These are phyloP conservation scores for Setaria viridis DNA, from an alignment of 202 grass and related monocot species.

Conservation along the genomic window DNA sequence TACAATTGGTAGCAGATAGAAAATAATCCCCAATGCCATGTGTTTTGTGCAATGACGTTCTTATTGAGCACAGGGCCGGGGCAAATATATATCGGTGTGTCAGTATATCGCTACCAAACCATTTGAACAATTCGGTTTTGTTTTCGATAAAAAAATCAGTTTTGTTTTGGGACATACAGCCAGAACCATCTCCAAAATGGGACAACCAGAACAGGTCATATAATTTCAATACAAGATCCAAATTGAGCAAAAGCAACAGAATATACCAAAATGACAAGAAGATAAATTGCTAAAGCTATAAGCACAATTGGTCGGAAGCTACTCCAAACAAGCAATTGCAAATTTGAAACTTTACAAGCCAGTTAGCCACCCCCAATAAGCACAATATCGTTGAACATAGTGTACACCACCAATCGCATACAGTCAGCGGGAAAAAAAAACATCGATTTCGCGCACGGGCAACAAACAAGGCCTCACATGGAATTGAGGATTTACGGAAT, in stretches of 20 bases:
- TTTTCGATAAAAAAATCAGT: not conserved
- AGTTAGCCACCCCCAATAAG: not conserved
- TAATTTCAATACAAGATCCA: not conserved
- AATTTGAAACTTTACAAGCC: not conserved
- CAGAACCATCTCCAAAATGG: not conserved
- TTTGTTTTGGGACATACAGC: not conserved
- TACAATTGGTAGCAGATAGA: not conserved
- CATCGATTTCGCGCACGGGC: not conserved
- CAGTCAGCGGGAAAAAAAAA: not conserved
- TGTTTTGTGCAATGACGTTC: not conserved
- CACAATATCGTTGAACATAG: not conserved
- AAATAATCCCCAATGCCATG: not conserved
- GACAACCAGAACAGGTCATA: not conserved
- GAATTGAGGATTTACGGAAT: not conserved
- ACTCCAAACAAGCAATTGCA: not conserved
- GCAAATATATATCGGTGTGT: not conserved
- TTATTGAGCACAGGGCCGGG: not conserved
- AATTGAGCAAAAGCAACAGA: not conserved
- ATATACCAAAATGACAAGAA: conserved; percentile 4
- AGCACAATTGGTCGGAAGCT: not conserved
- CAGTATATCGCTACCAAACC: not conserved
- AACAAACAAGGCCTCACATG: not conserved
- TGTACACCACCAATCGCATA: not conserved
- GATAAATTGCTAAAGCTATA: not conserved
- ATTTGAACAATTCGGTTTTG: not conserved